A percentile compares a stretch with the other conserved stretches of the same genome.
phyloP scores from a whole-genome alignment of 441 rosid genomes.

The Omphalea diandra region DNA sequence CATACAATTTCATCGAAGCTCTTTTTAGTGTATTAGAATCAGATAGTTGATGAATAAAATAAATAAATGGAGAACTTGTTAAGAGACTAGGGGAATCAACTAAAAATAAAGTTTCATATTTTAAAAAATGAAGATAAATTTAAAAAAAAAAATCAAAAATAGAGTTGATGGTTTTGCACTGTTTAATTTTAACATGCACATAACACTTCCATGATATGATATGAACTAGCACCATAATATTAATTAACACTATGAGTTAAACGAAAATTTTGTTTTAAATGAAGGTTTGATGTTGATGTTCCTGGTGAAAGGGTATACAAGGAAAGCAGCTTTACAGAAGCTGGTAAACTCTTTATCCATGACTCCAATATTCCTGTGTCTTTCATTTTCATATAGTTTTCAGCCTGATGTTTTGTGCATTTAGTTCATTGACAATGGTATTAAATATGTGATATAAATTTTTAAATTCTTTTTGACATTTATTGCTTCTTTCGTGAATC shows the following conservation, averaged over 20 bases:
- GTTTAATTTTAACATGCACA: neutral
- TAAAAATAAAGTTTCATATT: neutral
- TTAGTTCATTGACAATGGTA: neutral
- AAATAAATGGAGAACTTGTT: neutral
- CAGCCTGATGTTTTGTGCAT: neutral
- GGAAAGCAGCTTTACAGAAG: constrained; percentile 90
- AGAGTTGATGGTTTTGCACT: neutral
- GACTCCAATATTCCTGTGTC: neutral
- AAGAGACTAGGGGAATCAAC: neutral
- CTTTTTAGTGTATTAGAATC: neutral
- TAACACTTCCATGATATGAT: neutral
- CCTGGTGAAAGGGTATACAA: constrained; percentile 85
- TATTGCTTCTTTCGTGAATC: neutral
- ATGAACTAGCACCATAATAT: too few species aligned
- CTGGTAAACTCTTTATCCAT: constrained; percentile 46
- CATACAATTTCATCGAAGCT: neutral
- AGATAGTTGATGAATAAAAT: neutral
- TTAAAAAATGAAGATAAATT: neutral
- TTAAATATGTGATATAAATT: neutral
- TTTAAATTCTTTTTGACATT: neutral
- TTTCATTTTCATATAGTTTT: neutral
- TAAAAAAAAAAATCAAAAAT: too few species aligned
- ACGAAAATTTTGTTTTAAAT: constrained; percentile 8
- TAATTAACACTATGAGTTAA: neutral
- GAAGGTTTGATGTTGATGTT: constrained; percentile 95